phyloP scores from a whole-genome alignment of 2,329 filamentous ascomycete genomes.

The Nemania bipapillata region DNA sequence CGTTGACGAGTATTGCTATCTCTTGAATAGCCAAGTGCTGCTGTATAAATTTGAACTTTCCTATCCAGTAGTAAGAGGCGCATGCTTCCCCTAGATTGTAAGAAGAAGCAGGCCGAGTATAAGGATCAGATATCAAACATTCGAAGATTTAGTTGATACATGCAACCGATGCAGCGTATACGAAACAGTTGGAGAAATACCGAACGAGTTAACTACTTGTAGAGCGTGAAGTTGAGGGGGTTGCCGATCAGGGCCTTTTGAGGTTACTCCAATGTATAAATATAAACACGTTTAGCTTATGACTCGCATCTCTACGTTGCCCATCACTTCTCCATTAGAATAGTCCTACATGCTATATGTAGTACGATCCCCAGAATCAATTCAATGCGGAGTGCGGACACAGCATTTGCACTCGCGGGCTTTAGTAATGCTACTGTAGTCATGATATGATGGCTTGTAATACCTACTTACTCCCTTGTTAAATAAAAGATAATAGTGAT shows the following conservation, averaged over 20 bases:
- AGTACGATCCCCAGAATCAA: background rate
- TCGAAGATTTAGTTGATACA: background rate
- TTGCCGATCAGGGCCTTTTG: slow-evolving; percentile 20
- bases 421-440: background rate
- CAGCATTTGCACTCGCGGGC: background rate
- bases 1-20: background rate
- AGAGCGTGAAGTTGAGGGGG: background rate
- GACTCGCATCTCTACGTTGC: background rate
- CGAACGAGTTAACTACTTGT: background rate
- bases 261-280: slow-evolving; percentile 11
- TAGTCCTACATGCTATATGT: background rate
- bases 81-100: background rate
- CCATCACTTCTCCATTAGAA: background rate
- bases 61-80: background rate
- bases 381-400: background rate
- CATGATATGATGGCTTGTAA: background rate
- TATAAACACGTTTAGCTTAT: slow-evolving; percentile 11
- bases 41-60: background rate
- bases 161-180: background rate
- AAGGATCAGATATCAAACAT: background rate
- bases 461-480: too few species aligned
- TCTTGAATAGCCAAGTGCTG: background rate
- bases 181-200: slow-evolving; percentile 3
- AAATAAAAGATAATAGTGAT: too few species aligned
- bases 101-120: background rate